Evolutionary conservation across 1,284 basidiomycete genomes (phyloP).

Genomic region (Butyriboletus appendiculatus): DNA sequence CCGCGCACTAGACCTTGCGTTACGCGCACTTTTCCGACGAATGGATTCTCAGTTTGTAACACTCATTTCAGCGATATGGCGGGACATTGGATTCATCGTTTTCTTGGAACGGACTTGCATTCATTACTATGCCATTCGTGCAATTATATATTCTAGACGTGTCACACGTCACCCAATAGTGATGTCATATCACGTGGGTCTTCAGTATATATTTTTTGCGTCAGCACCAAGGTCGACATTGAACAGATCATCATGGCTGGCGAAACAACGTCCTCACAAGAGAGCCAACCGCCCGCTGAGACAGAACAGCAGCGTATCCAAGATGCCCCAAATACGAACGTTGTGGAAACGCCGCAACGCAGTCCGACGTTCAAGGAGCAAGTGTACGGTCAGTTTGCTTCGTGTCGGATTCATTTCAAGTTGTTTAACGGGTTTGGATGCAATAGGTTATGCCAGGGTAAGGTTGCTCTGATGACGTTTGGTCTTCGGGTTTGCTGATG

Average conservation of each 20-base stretch:
- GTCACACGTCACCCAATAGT: not conserved
- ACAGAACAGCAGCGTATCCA: constrained; percentile 5
- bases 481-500: constrained; percentile 7
- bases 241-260: constrained; percentile 2
- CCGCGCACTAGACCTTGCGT: not conserved
- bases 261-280: not conserved
- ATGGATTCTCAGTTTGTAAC: not conserved
- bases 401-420: not conserved
- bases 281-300: not conserved
- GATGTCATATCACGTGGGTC: constrained; percentile 33
- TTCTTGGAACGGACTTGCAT: not conserved
- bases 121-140: not conserved
- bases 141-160: not conserved
- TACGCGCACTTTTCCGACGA: not conserved
- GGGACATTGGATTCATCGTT: not conserved
- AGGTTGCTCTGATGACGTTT: constrained; percentile 2
- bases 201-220: constrained; percentile 2
- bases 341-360: constrained; percentile 25
- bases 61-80: not conserved
- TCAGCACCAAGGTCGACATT: not conserved
- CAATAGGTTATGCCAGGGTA: constrained; percentile 37
- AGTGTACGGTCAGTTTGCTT: constrained; percentile 43
- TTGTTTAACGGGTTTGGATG: constrained; percentile 1
- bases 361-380: constrained; percentile 49
- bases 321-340: constrained; percentile 31